These are phyloP conservation scores for Durusdinium trenchii DNA, from an alignment of 73 alveolate genomes.

Conservation along the genomic window DNA sequence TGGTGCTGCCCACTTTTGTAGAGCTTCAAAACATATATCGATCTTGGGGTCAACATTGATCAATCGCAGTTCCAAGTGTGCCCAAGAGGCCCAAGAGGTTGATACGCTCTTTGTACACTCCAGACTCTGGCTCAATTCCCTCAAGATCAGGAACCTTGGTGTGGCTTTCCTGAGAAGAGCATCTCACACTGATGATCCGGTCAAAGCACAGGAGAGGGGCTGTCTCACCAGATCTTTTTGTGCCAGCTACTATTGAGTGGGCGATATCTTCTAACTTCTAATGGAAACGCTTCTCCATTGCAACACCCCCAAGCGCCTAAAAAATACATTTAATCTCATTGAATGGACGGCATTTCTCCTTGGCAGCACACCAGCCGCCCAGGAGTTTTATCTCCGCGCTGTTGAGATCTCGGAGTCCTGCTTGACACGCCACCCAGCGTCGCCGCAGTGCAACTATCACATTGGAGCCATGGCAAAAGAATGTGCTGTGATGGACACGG, in stretches of 20 bases:
- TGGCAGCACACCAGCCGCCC: neutral
- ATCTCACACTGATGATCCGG: constrained; percentile 20
- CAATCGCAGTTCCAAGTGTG: too few relatives aligned
- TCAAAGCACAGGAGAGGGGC: constrained; percentile 48
- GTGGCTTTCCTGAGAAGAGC: constrained; percentile 84
- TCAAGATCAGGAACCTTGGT: constrained; percentile 51
- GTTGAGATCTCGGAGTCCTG: constrained; percentile 73
- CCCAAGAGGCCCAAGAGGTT: too few relatives aligned
- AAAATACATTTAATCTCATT: neutral
- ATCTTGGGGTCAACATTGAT: neutral
- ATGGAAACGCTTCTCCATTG: too few relatives aligned
- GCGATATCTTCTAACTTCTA: too few relatives aligned
- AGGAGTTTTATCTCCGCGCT: constrained; percentile 51
- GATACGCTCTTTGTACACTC: too few relatives aligned
- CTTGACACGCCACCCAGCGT: constrained; percentile 68
- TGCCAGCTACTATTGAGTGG: too few relatives aligned
- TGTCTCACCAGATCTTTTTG: too few relatives aligned
- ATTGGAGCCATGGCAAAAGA: constrained; percentile 37
- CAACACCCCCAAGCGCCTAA: too few relatives aligned
- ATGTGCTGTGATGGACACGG: too few relatives aligned
- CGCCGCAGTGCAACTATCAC: constrained; percentile 90
- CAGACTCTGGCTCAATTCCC: too few relatives aligned
- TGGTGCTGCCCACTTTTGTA: too few relatives aligned
- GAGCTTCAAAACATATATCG: too few relatives aligned
- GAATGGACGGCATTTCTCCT: neutral